Evolutionary conservation across 371 early-diverging fungal species (phyloP).

Genomic region (Dentiscutata heterogama): DNA sequence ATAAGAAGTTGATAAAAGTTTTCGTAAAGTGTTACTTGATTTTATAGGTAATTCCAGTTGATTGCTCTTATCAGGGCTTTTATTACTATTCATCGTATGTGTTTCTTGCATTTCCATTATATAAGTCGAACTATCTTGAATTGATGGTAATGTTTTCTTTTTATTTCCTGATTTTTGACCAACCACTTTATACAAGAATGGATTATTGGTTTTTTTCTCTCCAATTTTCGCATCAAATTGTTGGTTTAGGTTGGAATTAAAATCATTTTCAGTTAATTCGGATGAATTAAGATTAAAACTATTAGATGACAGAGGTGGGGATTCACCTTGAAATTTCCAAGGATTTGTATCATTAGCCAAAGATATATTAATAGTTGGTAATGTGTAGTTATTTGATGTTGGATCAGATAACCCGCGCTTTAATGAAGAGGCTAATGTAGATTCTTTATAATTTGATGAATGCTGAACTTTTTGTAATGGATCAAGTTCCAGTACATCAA

Average conservation of each 20-base stretch:
- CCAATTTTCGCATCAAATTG: too few species aligned
- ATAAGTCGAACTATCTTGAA: slow-evolving; percentile 14
- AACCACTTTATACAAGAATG: too few species aligned
- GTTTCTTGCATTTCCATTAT: slow-evolving; percentile 31
- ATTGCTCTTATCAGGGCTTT: neutral
- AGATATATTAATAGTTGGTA: neutral
- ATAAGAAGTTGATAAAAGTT: neutral
- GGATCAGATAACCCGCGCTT: neutral
- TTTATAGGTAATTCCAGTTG: too few species aligned
- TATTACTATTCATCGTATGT: neutral
- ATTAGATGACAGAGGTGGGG: neutral
- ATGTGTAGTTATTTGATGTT: neutral
- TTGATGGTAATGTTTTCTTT: neutral
- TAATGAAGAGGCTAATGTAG: neutral
- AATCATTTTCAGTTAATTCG: too few species aligned
- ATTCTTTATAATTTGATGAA: neutral
- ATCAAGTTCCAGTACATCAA: neutral
- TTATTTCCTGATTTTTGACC: neutral
- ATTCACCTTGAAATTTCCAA: neutral
- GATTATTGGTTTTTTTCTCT: too few species aligned
- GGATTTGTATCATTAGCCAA: neutral
- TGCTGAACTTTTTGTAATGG: neutral
- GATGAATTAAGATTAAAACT: neutral
- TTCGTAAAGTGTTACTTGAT: neutral
- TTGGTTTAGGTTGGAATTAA: too few species aligned